Conservation (phyloP, 176 grass and related monocot genomes). For the Aegilops tauschii region DNA sequence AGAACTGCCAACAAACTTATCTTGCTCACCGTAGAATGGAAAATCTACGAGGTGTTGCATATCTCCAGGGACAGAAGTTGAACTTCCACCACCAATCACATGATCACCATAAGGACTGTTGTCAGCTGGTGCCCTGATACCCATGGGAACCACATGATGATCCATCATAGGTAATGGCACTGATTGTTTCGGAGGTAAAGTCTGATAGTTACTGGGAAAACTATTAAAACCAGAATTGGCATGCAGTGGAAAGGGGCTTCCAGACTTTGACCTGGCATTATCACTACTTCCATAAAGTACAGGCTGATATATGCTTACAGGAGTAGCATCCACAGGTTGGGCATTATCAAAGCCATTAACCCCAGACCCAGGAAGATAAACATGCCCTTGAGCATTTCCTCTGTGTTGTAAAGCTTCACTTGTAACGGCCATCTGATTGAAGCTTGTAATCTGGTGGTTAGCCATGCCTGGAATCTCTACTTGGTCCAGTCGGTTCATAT, state of each 20-base stretch:
- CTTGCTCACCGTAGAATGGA: slow-evolving; percentile 66
- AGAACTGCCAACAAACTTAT: slow-evolving; percentile 83
- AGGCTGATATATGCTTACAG: slow-evolving; percentile 48
- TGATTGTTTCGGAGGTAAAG: slow-evolving; percentile 44
- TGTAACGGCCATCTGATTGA: slow-evolving; percentile 31
- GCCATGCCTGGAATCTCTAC: slow-evolving; percentile 29
- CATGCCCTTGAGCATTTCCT: slow-evolving; percentile 41
- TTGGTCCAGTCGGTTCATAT: slow-evolving; percentile 56
- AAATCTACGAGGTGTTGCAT: slow-evolving; percentile 64
- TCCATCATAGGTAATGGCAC: slow-evolving; percentile 33
- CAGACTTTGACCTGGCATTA: slow-evolving; percentile 33
- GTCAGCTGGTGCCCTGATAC: slow-evolving; percentile 45
- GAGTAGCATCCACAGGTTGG: slow-evolving; percentile 38
- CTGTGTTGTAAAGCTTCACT: slow-evolving; percentile 35
- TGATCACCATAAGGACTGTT: slow-evolving; percentile 57
- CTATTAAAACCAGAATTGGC: slow-evolving; percentile 47
- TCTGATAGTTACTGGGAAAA: slow-evolving; percentile 28
- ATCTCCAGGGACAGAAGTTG: slow-evolving; percentile 53
- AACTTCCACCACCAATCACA: slow-evolving; percentile 38
- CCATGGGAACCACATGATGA: slow-evolving; percentile 45
- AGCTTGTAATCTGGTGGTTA: slow-evolving; percentile 41
- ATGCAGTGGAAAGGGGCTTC: slow-evolving; percentile 33
- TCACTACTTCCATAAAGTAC: slow-evolving; percentile 43
- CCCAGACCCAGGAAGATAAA: slow-evolving; percentile 27
- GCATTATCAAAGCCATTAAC: slow-evolving; percentile 31